Percentiles rank a stretch among this genome's conserved stretches.
Evolutionary conservation across 108 stramenopile genomes (phyloP).

Genomic region (Cyclotella atomus): DNA sequence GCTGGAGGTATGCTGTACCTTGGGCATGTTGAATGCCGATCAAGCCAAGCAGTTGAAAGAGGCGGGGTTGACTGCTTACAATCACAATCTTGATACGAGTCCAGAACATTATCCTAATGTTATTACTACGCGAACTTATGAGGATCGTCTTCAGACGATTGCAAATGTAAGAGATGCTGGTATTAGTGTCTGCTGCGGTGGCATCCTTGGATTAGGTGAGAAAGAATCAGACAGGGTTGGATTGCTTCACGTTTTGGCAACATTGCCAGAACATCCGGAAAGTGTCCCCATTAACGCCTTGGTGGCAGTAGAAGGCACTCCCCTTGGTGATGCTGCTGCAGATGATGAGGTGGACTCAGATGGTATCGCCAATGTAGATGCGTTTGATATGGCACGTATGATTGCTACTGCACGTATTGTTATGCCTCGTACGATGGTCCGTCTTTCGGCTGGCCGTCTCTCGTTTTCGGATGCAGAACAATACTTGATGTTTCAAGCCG

Average conservation of each 20-base stretch:
- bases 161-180: slow-evolving; percentile 97
- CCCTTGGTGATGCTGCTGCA: slow-evolving; percentile 78
- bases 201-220: slow-evolving; percentile 97
- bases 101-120: slow-evolving; percentile 97
- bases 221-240: slow-evolving; percentile 93
- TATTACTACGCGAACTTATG: slow-evolving; percentile 92
- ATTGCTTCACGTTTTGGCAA: slow-evolving; percentile 93
- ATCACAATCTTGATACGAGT: slow-evolving; percentile 98
- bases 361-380: slow-evolving; percentile 84
- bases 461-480: slow-evolving; percentile 95
- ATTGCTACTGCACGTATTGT: slow-evolving; percentile 97
- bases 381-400: slow-evolving; percentile 97
- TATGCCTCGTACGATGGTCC: slow-evolving; percentile 98
- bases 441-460: slow-evolving; percentile 93
- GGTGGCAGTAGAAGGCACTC: slow-evolving; percentile 91
- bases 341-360: slow-evolving; percentile 45
- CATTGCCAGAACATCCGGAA: slow-evolving; percentile 95
- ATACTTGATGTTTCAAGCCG: slow-evolving; percentile 97
- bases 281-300: slow-evolving; percentile 97
- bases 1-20: slow-evolving; percentile 94
- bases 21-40: slow-evolving; percentile 96
- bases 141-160: slow-evolving; percentile 95
- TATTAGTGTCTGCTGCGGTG: slow-evolving; percentile 97
- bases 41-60: slow-evolving; percentile 96
- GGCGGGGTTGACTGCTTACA: slow-evolving; percentile 96